Percentiles rank a stretch among this genome's conserved stretches.
phyloP scores from a whole-genome alignment of 768 basidiomycete species.

The Antrodiella citrinella region DNA sequence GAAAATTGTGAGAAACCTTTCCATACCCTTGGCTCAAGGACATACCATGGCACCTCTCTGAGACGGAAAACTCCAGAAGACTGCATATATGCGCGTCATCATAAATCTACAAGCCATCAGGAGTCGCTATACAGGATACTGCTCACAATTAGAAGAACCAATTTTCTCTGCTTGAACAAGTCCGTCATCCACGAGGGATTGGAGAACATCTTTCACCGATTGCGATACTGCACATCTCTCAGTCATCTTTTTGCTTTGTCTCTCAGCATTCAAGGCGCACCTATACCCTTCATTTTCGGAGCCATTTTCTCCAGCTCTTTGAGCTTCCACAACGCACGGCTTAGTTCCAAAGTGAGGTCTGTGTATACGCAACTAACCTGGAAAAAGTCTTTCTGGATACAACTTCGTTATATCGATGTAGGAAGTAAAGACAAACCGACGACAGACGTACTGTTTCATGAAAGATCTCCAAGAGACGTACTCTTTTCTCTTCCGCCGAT shows the following conservation, averaged over 20 bases:
- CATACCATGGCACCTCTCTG: conserved; percentile 72
- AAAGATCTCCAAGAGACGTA: conserved; percentile 86
- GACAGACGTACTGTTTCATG: conserved; percentile 79
- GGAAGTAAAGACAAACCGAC: conserved; percentile 2
- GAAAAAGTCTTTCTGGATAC: conserved; percentile 71
- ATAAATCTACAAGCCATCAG: conserved; percentile 9
- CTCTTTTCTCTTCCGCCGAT: conserved; percentile 84
- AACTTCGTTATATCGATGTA: background rate
- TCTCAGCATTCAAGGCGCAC: conserved; percentile 29
- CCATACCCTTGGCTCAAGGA: background rate
- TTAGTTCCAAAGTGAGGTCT: no score
- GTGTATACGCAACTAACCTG: conserved; percentile 43
- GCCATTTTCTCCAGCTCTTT: conserved; percentile 91
- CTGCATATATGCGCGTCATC: conserved; percentile 33
- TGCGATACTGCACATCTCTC: conserved; percentile 56
- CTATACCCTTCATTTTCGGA: conserved; percentile 86
- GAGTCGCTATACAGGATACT: conserved; percentile 6
- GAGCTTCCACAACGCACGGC: conserved; percentile 39
- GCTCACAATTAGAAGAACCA: conserved; percentile 86
- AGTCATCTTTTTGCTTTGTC: background rate
- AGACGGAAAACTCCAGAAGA: conserved; percentile 95
- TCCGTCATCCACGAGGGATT: conserved; percentile 80
- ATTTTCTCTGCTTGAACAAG: conserved; percentile 88
- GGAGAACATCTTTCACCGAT: conserved; percentile 86
- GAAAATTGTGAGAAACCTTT: background rate